These are phyloP conservation scores for Ganoderma resinaceum DNA, from an alignment of 1,284 basidiomycete genomes.

Conservation along the genomic window DNA sequence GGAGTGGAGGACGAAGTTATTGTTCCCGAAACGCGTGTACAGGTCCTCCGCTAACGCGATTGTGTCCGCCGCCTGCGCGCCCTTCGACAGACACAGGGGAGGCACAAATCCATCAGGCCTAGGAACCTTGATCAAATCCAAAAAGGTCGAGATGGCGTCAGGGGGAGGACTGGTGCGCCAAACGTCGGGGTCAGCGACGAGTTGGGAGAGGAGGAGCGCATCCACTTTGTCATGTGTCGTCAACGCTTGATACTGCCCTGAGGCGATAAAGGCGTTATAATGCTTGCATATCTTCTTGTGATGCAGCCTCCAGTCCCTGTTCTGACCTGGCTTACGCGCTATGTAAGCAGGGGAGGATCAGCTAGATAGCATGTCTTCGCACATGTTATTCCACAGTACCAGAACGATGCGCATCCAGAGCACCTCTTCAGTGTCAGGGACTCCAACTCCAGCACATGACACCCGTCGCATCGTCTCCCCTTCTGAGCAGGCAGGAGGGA, in stretches of 20 bases:
- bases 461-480: constrained; percentile 68
- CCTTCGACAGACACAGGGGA: constrained; percentile 33
- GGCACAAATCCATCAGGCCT: constrained; percentile 30
- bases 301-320: constrained; percentile 64
- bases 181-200: constrained; percentile 49
- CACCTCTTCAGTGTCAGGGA: constrained; percentile 53
- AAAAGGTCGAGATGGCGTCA: constrained; percentile 44
- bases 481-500: constrained; percentile 64
- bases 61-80: constrained; percentile 26
- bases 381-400: constrained; percentile 74
- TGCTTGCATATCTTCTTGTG: constrained; percentile 72
- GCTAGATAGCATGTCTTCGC: constrained; percentile 33
- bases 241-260: constrained; percentile 54
- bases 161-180: constrained; percentile 7
- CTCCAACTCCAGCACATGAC: constrained; percentile 46
- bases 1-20: constrained; percentile 78
- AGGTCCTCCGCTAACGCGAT: constrained; percentile 41
- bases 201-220: constrained; percentile 66
- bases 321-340: constrained; percentile 60
- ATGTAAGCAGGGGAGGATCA: constrained; percentile 1
- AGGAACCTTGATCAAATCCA: constrained; percentile 59
- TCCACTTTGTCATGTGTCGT: constrained; percentile 62
- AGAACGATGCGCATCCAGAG: constrained; percentile 69
- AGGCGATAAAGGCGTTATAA: constrained; percentile 53
- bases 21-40: constrained; percentile 73